phyloP scores from a whole-genome alignment of 2,329 filamentous ascomycete genomes.

The Sporothrix schenckii region DNA sequence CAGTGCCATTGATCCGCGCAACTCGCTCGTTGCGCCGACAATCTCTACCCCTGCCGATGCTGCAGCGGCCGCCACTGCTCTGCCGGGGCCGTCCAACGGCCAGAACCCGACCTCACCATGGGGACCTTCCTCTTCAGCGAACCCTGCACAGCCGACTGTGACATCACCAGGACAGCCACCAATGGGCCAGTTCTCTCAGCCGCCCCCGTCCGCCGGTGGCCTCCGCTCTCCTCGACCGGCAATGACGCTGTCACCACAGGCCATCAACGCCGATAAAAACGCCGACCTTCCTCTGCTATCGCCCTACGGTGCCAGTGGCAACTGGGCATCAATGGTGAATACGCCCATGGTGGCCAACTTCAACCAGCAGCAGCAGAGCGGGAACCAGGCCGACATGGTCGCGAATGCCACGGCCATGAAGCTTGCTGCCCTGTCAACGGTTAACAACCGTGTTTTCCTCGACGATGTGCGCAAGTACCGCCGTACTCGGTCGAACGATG shows the following conservation, averaged over 20 bases:
- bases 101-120: conserved; percentile 80
- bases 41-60: conserved; percentile 71
- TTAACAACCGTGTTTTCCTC: conserved; percentile 96
- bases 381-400: conserved; percentile 89
- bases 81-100: conserved; percentile 61
- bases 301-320: conserved; percentile 79
- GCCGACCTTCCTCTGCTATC: conserved; percentile 83
- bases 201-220: conserved; percentile 68
- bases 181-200: conserved; percentile 95
- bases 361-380: conserved; percentile 61
- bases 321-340: conserved; percentile 98
- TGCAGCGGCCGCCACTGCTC: conserved; percentile 62
- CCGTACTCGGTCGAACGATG: conserved; percentile 85
- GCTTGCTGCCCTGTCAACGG: conserved; percentile 90
- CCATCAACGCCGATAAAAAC: conserved; percentile 72
- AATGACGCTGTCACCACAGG: conserved; percentile 68
- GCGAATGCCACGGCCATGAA: conserved; percentile 99
- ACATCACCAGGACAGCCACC: conserved; percentile 70
- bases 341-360: conserved; percentile 94
- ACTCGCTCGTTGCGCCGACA: conserved; percentile 72
- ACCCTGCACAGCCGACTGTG: conserved; percentile 68
- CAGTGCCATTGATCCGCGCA: conserved; percentile 77
- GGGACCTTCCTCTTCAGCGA: conserved; percentile 62
- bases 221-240: conserved; percentile 80
- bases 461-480: conserved; percentile 98